Evolutionary conservation across 129 eudicot genomes (phyloP), one percentile per base, ranked within the genome.

Genomic region (Flaveria robusta): DNA sequence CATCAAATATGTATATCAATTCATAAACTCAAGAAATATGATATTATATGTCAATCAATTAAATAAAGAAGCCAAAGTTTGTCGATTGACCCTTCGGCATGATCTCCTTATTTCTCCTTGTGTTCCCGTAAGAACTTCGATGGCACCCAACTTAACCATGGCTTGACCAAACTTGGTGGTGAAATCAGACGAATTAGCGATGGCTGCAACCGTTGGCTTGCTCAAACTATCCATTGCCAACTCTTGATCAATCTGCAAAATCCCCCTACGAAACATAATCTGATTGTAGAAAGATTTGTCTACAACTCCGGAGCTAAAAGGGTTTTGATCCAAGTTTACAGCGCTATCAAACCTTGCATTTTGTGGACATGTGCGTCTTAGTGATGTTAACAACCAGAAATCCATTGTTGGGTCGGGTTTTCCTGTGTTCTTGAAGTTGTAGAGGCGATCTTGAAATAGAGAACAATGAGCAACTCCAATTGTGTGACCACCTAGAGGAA

Each of bases 91-190:
- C 2, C 72, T 68, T 42, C 85, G 66, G 79, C 94, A 91, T 9
- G 90, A 78, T n/a, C 65, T 79, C 71, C 97, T 84, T n/a, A 91
- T 85, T 71, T 86, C 80, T 3, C 97, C 97, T 74, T 86, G 75
- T 22, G 54, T 23, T 5, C 90, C 92, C 0, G 85, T 86, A 2
- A 88, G 90, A 31, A 91, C 94, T 37, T 83, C 41, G 16, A 68
- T 70, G 5, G 82, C 79, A 8, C 91, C 91, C 84, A 91, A 20
- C 75, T 91, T 88, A 55, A 91, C 72, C 92, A 91, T 74, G 29
- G 92, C 95, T 45, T 81, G 70, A 8, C 82, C 88, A 58, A 91
- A 87, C 60, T 59, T 80, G 9, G 56, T 34, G 9, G 37, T 37
- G 82, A 85, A 90, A 43, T 83, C 86, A 7, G 51, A 37, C 4